These are phyloP conservation scores for Botrytis fragariae DNA, from an alignment of 2,329 filamentous ascomycete genomes.

Conservation along the genomic window DNA sequence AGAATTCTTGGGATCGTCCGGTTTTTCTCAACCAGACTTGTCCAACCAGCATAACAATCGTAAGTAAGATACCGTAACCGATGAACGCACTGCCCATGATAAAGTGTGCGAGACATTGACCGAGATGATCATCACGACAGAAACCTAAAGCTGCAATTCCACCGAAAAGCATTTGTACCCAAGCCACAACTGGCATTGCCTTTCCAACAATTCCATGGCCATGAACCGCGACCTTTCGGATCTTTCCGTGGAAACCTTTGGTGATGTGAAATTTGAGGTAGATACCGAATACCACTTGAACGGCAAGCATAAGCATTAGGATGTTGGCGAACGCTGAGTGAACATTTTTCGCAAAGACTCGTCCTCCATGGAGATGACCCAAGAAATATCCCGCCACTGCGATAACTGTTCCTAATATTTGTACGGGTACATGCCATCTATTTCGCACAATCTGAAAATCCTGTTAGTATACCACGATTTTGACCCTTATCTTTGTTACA, in stretches of 20 bases:
- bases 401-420: slow-evolving; percentile 70
- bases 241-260: slow-evolving; percentile 74
- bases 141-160: slow-evolving; percentile 91
- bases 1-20: slow-evolving; percentile 93
- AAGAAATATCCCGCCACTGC: slow-evolving; percentile 85
- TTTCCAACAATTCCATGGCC: slow-evolving; percentile 83
- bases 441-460: slow-evolving; percentile 74
- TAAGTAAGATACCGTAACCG: slow-evolving; percentile 84
- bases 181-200: slow-evolving; percentile 78
- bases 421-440: slow-evolving; percentile 90
- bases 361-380: slow-evolving; percentile 84
- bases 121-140: slow-evolving; percentile 85
- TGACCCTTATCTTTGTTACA: slow-evolving; percentile 38
- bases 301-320: slow-evolving; percentile 74
- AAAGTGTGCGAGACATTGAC: slow-evolving; percentile 93
- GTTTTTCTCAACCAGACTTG: slow-evolving; percentile 81
- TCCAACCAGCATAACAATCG: slow-evolving; percentile 81
- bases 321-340: slow-evolving; percentile 78
- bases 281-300: slow-evolving; percentile 75
- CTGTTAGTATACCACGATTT: slow-evolving; percentile 4
- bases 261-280: slow-evolving; percentile 90
- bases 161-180: slow-evolving; percentile 94
- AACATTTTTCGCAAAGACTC: slow-evolving; percentile 78
- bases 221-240: slow-evolving; percentile 69
- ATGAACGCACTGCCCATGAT: slow-evolving; percentile 99